Conservation (phyloP, 129 eudicot genomes). For the Arctium minus region DNA sequence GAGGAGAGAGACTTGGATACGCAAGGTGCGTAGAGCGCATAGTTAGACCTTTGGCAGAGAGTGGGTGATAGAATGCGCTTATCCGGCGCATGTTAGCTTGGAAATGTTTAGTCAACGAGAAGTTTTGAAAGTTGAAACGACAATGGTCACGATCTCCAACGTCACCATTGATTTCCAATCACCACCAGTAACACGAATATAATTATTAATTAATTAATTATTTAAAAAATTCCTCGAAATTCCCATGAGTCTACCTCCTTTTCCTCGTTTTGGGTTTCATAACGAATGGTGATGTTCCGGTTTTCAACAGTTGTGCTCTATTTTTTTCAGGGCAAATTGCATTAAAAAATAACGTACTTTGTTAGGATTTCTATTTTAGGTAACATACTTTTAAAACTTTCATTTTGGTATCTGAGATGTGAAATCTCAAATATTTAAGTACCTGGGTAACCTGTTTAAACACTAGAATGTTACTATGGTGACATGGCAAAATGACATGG, state of each 20-base stretch:
- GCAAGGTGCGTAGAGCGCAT: slow-evolving; percentile 68
- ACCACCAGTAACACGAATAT: neutral
- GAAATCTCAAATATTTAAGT: no score
- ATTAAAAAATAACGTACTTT: no score
- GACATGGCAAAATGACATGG: no score
- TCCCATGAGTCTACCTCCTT: neutral
- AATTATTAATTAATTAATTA: neutral
- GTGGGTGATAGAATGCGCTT: slow-evolving; percentile 37
- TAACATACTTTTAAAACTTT: no score
- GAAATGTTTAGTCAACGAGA: slow-evolving; percentile 37
- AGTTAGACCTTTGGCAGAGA: slow-evolving; percentile 27
- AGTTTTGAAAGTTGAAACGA: slow-evolving; percentile 33
- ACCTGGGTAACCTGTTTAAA: no score
- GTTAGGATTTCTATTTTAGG: no score
- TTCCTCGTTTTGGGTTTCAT: neutral
- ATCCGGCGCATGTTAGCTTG: slow-evolving; percentile 37
- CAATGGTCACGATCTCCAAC: slow-evolving; percentile 38
- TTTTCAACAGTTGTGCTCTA: no score
- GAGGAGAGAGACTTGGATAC: slow-evolving; percentile 45
- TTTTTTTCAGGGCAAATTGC: no score
- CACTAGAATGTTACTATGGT: no score
- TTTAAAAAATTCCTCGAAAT: neutral
- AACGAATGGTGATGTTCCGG: no score
- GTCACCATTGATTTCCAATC: slow-evolving; percentile 28
- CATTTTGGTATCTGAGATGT: no score